phyloP scores from a whole-genome alignment of 2,329 filamentous ascomycete species.

The Apiospora sp. region DNA sequence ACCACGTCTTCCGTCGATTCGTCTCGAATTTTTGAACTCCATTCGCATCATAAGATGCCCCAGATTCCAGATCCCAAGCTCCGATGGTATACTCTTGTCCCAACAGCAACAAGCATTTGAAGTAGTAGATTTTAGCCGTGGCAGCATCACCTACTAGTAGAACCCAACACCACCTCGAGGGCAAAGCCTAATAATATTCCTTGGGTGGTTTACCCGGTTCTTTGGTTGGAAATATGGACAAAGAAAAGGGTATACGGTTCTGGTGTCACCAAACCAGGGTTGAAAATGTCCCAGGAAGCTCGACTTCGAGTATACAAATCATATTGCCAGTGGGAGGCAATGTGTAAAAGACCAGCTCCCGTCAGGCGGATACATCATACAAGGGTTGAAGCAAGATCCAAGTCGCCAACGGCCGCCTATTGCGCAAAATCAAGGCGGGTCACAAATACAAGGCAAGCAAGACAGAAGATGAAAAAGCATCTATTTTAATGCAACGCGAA shows the following conservation, averaged over 20 bases:
- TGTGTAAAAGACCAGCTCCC: background rate
- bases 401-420: background rate
- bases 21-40: background rate
- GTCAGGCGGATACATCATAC: background rate
- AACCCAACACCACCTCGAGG: background rate
- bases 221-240: background rate
- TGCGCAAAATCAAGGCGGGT: slow-evolving; percentile 14
- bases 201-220: background rate
- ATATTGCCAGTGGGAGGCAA: background rate
- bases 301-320: slow-evolving; percentile 16
- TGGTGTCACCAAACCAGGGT: background rate
- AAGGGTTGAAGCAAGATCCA: background rate
- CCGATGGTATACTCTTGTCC: background rate
- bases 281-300: background rate
- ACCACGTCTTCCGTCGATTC: background rate
- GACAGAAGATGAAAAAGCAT: slow-evolving; percentile 21
- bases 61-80: background rate
- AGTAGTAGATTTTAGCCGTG: background rate
- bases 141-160: background rate
- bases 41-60: background rate
- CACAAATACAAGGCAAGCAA: slow-evolving; percentile 16
- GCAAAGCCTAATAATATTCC: background rate
- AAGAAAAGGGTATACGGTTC: background rate
- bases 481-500: slow-evolving; percentile 22
- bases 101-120: background rate